Base-by-base conservation (phyloP, 2,329 filamentous ascomycete genomes). In the Chaetomium sp. region DNA sequence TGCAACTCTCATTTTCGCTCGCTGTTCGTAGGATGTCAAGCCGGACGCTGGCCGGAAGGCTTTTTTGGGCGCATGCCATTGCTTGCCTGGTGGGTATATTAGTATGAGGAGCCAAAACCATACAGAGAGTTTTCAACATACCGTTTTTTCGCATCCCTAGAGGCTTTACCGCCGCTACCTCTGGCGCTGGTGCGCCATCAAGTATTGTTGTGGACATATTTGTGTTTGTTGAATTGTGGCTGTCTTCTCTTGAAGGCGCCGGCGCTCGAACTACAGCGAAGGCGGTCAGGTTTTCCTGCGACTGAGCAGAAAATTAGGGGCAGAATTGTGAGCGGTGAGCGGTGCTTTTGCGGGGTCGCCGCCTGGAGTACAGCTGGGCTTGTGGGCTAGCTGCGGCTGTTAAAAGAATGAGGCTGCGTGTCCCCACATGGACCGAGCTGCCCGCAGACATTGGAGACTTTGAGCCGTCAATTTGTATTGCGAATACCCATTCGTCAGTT, bases 41-140 rank as follows among this genome's bases (percentile, higher is more conserved):
- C 93, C 92, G 10, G 90, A 84, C 16, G 82, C 87, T 4, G 92
- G 94, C 47, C 95, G 89, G 78, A 98, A 98, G 0, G 95, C 87
- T 68, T 89, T 91, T 76, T 93, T 94, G 31, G 85, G 83, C 60
- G 84, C 82, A 76, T 96, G 93, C 95, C 95, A 99, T 81, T 96
- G 91, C 81, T 98, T 97, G 75, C 95, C 95, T 97, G 74, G 74
- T 51, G 62, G 60, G 35, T 54, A 42, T 23, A 35, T 60, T 3
- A 55, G 60, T 47, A 62, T n/a, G 12, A 2, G 62, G n/a, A 31
- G n/a, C 10, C 9, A 23, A 21, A 35, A 42, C 29, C 31, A 10
- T 19, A n/a, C 23, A 2, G 10, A 9, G 12, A 10, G 29, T 6
- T 19, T n/a, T n/a, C 7, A 16, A 47, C 23, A 9, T 81, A 94